Base-by-base conservation (phyloP, 2,329 filamentous ascomycete genomes). In the Chalara sp. region DNA sequence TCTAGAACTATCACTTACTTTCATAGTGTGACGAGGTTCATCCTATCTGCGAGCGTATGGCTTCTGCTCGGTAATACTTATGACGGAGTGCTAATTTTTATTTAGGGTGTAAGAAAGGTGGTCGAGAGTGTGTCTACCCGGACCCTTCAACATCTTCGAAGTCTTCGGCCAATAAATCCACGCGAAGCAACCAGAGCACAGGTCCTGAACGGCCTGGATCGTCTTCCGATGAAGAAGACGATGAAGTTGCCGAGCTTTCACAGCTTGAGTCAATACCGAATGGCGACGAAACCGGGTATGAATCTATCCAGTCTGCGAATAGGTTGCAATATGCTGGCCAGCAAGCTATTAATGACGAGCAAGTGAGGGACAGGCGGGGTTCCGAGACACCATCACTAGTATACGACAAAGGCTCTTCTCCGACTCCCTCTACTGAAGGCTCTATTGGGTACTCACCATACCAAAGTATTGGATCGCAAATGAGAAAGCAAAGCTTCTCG, bases 101-200 rank as follows among this genome's bases (percentile, higher is more conserved):
- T 7, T 44, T 47, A 86, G 90, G 92, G 63, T 99, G 93, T 68
- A 86, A 83, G 60, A 99, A 97, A 70, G 93, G 92, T 46, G 87
- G 84, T 59, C 81, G 93, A 69, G 89, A 95, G 57, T 99, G 93
- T 67, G 76, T 87, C 52, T 99, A 96, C 66, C 92, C 93, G 3
- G 89, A 92, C 45, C 74, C 83, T 32, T 72, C 80, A 44, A 66
- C 70, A 7, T 61, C 71, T 5, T 52, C 57, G 30, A 68, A 67
- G 50, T 39, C 56, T 32, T 50, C 58, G 41, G 46, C 49, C 43
- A 49, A 48, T 41, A 39, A 46, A 44, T 50, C 55, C 40, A 54
- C 52, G 8, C 58, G 39, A 78, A 75, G 56, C 65, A 70, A 29
- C 59, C 68, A 46, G 50, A 55, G 32, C 6, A 43, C 50, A n/a